A percentile compares a stretch with the other conserved stretches of the same genome.
phyloP scores from a whole-genome alignment of 441 rosid species.

The Bocquillonia castaneifolia region DNA sequence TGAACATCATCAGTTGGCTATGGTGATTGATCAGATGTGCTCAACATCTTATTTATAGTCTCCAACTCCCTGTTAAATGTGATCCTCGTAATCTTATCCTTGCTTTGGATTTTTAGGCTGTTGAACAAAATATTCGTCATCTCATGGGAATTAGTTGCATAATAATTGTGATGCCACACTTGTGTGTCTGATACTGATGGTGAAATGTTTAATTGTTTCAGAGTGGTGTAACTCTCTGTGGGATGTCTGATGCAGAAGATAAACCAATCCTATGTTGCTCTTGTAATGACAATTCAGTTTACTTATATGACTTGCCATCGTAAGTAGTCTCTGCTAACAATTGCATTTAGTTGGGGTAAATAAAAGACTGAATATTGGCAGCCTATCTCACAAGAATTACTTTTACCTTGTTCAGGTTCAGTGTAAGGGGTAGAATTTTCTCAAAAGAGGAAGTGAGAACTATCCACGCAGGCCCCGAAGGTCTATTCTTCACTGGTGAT shows the following conservation, averaged over 20 bases:
- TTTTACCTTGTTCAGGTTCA: not conserved
- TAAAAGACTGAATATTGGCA: no score
- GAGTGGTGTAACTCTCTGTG: conserved; percentile 63
- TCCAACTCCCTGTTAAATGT: no score
- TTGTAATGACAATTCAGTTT: conserved; percentile 57
- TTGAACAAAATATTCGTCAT: no score
- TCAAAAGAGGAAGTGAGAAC: not conserved
- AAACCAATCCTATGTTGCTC: conserved; percentile 70
- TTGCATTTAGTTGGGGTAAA: not conserved
- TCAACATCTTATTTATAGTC: no score
- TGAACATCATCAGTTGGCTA: not conserved
- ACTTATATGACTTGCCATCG: conserved; percentile 75
- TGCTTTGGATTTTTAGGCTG: no score
- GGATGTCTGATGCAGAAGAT: conserved; percentile 60
- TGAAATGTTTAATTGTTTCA: conserved; percentile 18
- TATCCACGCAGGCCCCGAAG: not conserved
- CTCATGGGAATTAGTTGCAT: no score
- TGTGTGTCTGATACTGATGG: no score
- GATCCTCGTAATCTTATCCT: no score
- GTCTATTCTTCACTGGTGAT: not conserved
- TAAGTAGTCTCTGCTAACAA: conserved; percentile 33
- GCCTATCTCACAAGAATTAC: not conserved
- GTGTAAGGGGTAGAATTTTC: not conserved
- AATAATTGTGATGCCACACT: no score
- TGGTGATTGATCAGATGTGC: not conserved